phyloP scores from a whole-genome alignment of 2,329 filamentous ascomycete species.

The Ascochyta viciae-villosae region DNA sequence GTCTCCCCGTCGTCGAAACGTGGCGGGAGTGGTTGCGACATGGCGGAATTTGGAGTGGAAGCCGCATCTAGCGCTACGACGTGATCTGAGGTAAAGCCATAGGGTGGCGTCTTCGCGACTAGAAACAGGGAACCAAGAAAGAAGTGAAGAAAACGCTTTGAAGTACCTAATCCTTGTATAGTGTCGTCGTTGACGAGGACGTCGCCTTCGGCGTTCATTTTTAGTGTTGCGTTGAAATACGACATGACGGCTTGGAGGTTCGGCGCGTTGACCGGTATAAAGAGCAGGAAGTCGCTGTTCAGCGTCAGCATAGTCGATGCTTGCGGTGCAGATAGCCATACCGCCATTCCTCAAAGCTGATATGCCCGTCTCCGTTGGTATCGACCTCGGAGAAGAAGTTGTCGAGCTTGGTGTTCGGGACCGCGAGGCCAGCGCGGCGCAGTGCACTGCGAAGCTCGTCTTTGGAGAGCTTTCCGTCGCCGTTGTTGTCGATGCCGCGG shows the following conservation, averaged over 20 bases:
- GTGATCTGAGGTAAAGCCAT: conserved; percentile 34
- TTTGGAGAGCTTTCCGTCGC: conserved; percentile 86
- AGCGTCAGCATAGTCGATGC: conserved; percentile 20
- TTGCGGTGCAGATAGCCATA: conserved; percentile 57
- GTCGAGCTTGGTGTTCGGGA: conserved; percentile 78
- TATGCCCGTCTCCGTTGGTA: conserved; percentile 82
- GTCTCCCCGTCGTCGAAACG: conserved; percentile 37
- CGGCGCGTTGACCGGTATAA: conserved; percentile 74
- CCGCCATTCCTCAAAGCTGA: conserved; percentile 97
- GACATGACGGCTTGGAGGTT: conserved; percentile 83
- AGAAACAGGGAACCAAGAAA: conserved; percentile 79
- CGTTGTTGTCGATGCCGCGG: conserved; percentile 82
- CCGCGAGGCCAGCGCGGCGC: conserved; percentile 75
- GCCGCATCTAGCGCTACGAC: conserved; percentile 38
- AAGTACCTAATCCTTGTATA: conserved; percentile 93
- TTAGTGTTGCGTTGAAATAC: conserved; percentile 89
- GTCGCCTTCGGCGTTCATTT: conserved; percentile 92
- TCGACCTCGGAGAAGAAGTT: conserved; percentile 92
- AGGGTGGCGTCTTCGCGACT: conserved; percentile 63
- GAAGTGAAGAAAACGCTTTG: conserved; percentile 70
- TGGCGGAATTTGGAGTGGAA: conserved; percentile 28
- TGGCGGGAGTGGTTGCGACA: conserved; percentile 47
- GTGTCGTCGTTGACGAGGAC: conserved; percentile 90
- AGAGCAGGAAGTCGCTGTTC: conserved; percentile 82
- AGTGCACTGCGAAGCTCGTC: conserved; percentile 84